These are phyloP conservation scores for Ceratobasidium sp. DNA, from an alignment of 1,284 basidiomycete genomes.

Conservation along the genomic window DNA sequence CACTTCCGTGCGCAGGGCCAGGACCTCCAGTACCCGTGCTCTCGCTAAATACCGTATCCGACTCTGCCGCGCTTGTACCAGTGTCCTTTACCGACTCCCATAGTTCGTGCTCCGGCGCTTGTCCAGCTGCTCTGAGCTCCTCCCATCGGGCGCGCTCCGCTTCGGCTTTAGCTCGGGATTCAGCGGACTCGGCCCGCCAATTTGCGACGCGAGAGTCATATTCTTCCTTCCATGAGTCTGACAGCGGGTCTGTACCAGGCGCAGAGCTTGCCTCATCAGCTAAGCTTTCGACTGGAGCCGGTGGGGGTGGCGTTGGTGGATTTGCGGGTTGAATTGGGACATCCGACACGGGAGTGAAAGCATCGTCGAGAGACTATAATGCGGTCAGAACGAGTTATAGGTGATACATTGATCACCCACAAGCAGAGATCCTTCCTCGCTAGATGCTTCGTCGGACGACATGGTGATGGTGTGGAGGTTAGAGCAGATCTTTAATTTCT, in stretches of 20 bases:
- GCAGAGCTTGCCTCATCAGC: slow-evolving; percentile 32
- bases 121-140: slow-evolving; percentile 52
- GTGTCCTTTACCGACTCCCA: slow-evolving; percentile 51
- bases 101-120: slow-evolving; percentile 48
- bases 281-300: slow-evolving; percentile 19
- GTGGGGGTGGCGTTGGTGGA: slow-evolving; percentile 40
- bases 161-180: slow-evolving; percentile 80
- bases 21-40: slow-evolving; percentile 27
- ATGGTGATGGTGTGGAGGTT: neutral
- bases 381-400: neutral
- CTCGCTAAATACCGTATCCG: slow-evolving; percentile 29
- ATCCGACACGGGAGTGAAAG: slow-evolving; percentile 32
- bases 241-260: slow-evolving; percentile 23
- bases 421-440: slow-evolving; percentile 5
- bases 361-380: slow-evolving; percentile 34
- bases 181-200: slow-evolving; percentile 81
- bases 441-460: slow-evolving; percentile 29
- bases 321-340: slow-evolving; percentile 35
- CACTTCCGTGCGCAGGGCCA: slow-evolving; percentile 22
- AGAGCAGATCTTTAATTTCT: neutral
- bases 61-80: neutral
- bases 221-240: slow-evolving; percentile 68
- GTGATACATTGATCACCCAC: neutral
- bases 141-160: slow-evolving; percentile 80
- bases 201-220: slow-evolving; percentile 76